phyloP scores from a whole-genome alignment of 306 rosid species.

The Cicer judaicum region DNA sequence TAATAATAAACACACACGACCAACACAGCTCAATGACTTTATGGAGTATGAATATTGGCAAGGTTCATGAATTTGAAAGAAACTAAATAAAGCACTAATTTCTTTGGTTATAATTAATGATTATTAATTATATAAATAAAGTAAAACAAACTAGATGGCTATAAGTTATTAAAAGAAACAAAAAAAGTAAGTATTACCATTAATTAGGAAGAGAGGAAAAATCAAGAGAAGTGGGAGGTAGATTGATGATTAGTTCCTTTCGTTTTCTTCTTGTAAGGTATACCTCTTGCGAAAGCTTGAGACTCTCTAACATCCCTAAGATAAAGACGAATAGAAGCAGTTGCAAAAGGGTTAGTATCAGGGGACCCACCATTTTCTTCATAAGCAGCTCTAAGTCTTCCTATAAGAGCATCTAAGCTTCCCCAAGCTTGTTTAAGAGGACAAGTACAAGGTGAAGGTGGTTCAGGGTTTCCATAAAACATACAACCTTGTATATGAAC shows the following conservation, averaged over 20 bases:
- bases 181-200: conserved; percentile 56
- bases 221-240: conserved; percentile 60
- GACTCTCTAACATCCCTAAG: conserved; percentile 87
- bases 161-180: too few relatives aligned
- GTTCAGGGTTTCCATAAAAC: conserved; percentile 94
- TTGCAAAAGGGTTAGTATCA: conserved; percentile 81
- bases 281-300: conserved; percentile 96
- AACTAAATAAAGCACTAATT: neutral
- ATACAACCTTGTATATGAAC: conserved; percentile 90
- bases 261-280: conserved; percentile 96
- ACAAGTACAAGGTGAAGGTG: conserved; percentile 93
- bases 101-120: neutral
- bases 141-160: too few relatives aligned
- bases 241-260: conserved; percentile 60
- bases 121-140: too few relatives aligned
- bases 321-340: conserved; percentile 79
- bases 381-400: conserved; percentile 93
- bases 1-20: too few relatives aligned
- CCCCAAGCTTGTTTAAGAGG: conserved; percentile 98
- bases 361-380: conserved; percentile 92
- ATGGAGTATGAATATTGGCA: neutral
- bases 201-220: conserved; percentile 35
- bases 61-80: conserved; percentile 12
- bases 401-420: conserved; percentile 92
- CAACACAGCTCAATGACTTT: neutral